Percentiles rank a stretch among this genome's conserved stretches.
Evolutionary conservation across 257 asterid species (phyloP).

Genomic region (Jaltomata sinuosa): DNA sequence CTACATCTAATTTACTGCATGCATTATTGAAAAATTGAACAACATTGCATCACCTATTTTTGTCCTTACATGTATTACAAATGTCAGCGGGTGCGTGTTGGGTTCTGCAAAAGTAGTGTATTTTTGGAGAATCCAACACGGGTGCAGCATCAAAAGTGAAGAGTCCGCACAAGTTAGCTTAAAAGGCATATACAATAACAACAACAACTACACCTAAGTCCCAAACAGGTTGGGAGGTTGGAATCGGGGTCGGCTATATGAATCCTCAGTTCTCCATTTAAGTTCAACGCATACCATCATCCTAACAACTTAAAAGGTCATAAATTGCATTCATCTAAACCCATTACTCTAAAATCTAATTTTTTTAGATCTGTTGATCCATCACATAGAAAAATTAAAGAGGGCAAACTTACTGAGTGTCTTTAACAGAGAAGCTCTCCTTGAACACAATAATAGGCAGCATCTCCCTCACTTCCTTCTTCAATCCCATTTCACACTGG

Average conservation of each 20-base stretch:
- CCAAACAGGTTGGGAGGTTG: not conserved
- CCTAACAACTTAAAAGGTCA: not conserved
- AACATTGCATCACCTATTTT: not conserved
- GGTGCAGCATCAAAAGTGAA: no score
- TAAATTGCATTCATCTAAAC: not conserved
- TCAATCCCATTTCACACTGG: constrained; percentile 70
- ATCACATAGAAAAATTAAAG: not conserved
- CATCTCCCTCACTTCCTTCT: constrained; percentile 83
- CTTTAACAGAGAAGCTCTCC: constrained; percentile 66
- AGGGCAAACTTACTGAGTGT: constrained; percentile 42
- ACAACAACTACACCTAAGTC: not conserved
- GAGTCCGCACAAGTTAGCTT: no score
- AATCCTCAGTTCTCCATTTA: not conserved
- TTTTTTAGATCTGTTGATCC: no score
- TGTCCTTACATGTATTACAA: no score
- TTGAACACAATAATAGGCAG: constrained; percentile 66
- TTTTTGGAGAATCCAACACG: no score
- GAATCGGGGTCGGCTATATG: not conserved
- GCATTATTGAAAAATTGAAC: not conserved
- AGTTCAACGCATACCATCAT: not conserved
- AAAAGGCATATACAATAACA: not conserved
- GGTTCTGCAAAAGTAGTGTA: no score
- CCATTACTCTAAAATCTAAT: no score
- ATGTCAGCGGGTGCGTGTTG: no score
- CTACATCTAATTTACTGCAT: not conserved